Conservation (phyloP, 768 basidiomycete species). For the Trametopsis cervina region DNA sequence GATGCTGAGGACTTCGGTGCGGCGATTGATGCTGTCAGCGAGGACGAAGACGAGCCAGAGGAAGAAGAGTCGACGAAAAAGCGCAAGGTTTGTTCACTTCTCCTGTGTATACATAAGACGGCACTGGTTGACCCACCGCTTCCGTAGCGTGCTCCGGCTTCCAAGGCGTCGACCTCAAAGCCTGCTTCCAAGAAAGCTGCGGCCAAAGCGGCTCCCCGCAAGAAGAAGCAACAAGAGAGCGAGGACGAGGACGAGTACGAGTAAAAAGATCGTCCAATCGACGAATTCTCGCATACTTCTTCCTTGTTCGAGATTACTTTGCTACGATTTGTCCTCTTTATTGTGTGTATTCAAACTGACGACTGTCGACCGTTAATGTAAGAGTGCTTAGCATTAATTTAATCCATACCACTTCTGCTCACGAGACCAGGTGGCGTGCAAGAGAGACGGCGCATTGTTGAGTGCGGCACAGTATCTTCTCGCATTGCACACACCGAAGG, state of each 20-base stretch:
- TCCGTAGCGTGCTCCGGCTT: constrained; percentile 16
- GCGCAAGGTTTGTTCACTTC: constrained; percentile 48
- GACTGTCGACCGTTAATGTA: too few relatives aligned
- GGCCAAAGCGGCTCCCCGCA: constrained; percentile 15
- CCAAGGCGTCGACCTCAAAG: constrained; percentile 12
- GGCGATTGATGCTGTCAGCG: constrained; percentile 34
- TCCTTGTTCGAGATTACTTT: too few relatives aligned
- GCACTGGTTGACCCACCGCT: not conserved
- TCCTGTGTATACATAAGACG: not conserved
- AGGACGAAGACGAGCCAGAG: constrained; percentile 37
- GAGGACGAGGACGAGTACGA: constrained; percentile 18
- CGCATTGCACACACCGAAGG: too few relatives aligned
- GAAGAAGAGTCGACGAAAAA: constrained; percentile 50
- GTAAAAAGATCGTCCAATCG: too few relatives aligned
- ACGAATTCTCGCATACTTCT: too few relatives aligned
- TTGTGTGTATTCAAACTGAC: too few relatives aligned
- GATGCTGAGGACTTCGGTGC: constrained; percentile 42
- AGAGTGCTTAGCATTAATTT: too few relatives aligned
- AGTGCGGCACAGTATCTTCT: too few relatives aligned
- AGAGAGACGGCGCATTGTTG: too few relatives aligned
- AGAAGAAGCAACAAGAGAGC: constrained; percentile 17
- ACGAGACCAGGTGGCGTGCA: too few relatives aligned
- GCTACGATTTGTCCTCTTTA: too few relatives aligned
- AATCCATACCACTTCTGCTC: too few relatives aligned
- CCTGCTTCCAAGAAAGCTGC: constrained; percentile 7